Base-by-base conservation (phyloP, 2,329 filamentous ascomycete species). In the Spiromastix sp. region DNA sequence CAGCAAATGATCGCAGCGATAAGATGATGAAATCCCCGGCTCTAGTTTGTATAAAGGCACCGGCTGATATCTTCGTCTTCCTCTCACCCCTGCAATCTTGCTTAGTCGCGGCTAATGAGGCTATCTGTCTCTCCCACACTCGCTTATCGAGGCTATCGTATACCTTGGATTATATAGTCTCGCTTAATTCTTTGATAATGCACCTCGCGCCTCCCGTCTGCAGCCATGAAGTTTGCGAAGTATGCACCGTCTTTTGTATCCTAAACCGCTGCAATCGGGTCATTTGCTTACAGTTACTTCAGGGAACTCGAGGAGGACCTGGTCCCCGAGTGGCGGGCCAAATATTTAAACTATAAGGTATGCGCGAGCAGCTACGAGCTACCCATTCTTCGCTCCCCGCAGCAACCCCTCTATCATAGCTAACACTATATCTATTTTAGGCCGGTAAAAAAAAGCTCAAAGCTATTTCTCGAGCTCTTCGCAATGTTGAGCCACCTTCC, bases 341-440 rank as follows among this genome's bases (percentile, higher is more conserved):
- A 94, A 60, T 96, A 95, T 59, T 72, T 96, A 48, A 77, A 95
- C 61, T 96, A 96, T 70, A 94, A 93, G 71, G 78, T 78, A 38
- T 36, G 58, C 39, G 37, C 38, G 38, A 32, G 47, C 27, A 34
- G 37, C 40, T 42, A 21, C 37, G 27, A 15, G 30, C 27, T 19
- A 13, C 21, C 7, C n/a, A 7, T 7, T n/a, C 7, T 24, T 7
- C 21, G n/a, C 21, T 7, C 21, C 13, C n/a, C 20, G 15, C 13
- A 29, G n/a, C 25, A 30, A 38, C 15, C 12, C 16, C 33, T 25
- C 49, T 11, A 46, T 39, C 26, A 12, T 34, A 46, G 13, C 42
- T 45, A 31, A 37, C 29, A 44, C 32, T 44, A 30, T 25, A 11
- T 26, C 28, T 44, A n/a, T 34, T 41, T 42, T 48, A 79, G 73